Conservation (phyloP, 768 basidiomycete genomes). For the Brasilioporus rufonigricans region DNA sequence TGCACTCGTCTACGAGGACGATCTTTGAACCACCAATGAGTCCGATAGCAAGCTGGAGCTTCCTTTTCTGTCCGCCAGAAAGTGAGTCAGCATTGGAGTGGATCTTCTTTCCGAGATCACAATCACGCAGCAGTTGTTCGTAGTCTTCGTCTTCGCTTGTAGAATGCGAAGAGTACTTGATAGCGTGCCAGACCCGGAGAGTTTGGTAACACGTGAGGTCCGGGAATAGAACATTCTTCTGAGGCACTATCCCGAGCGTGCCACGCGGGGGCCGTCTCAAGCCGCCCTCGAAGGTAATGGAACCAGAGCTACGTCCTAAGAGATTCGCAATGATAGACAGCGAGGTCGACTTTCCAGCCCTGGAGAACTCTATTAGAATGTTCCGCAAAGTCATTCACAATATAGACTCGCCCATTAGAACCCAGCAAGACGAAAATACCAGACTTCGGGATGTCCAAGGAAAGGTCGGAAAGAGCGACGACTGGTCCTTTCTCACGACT, state of each 20-base stretch:
- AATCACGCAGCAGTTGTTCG: slow-evolving; percentile 63
- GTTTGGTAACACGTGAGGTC: slow-evolving; percentile 76
- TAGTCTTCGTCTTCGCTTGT: slow-evolving; percentile 50
- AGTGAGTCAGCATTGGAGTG: slow-evolving; percentile 63
- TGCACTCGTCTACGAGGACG: slow-evolving; percentile 66
- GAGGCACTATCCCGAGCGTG: slow-evolving; percentile 73
- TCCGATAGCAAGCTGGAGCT: slow-evolving; percentile 78
- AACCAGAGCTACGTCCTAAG: slow-evolving; percentile 55
- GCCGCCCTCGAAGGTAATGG: slow-evolving; percentile 56
- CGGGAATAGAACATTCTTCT: slow-evolving; percentile 81
- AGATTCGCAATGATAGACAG: slow-evolving; percentile 68
- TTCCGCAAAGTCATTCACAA: too few relatives aligned
- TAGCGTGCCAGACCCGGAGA: slow-evolving; percentile 65
- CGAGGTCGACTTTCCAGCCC: slow-evolving; percentile 76
- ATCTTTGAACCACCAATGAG: slow-evolving; percentile 73
- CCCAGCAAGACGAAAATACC: slow-evolving; percentile 80
- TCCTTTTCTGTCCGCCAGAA: slow-evolving; percentile 80
- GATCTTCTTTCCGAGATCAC: slow-evolving; percentile 71
- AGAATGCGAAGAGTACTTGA: slow-evolving; percentile 56
- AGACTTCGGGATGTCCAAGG: slow-evolving; percentile 63
- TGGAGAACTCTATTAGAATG: slow-evolving; percentile 27
- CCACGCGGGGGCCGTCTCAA: slow-evolving; percentile 56
- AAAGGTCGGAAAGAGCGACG: slow-evolving; percentile 64
- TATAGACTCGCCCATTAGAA: slow-evolving; percentile 56
- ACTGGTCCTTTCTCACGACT: slow-evolving; percentile 46